Base-by-base conservation (phyloP, 148 eudicot genomes). In the Pouteria glomerata region DNA sequence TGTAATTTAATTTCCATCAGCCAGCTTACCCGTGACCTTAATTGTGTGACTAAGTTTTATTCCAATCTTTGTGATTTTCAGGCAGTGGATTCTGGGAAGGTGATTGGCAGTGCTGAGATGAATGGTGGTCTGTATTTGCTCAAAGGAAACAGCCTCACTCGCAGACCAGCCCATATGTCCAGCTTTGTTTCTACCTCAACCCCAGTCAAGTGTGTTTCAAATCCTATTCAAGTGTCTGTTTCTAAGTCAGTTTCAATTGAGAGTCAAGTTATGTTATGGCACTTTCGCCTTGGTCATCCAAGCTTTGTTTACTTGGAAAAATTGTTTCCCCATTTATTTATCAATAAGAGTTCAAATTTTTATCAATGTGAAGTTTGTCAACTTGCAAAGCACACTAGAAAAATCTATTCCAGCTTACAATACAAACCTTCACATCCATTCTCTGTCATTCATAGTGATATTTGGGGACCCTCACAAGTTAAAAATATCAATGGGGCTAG, bases 241-340 rank as follows among this genome's bases (percentile, higher is more conserved):
- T 39, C 44, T 39, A 31, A 23, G n/a, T n/a, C n/a, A n/a, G n/a
- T n/a, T n/a, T n/a, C n/a, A n/a, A n/a, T n/a, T n/a, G n/a, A n/a
- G n/a, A n/a, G n/a, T n/a, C n/a, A n/a, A 12, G 55, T 67, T 42
- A 67, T 67, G 71, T 51, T 67, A 30, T 67, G 58, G 71, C 57
- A 67, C 26, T 48, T 0, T 48, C 41, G 58, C 39, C 71, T 67
- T 27, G 58, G 71, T 14, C 71, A 67, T 67, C 58, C 71, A 30
- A 48, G 18, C 15, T 67, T 67, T n/a, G 3, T 6, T 1, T 67
- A 67, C 15, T 8, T 66, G 1, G 58, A 67, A 30, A 50, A 31
- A 8, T 51, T 67, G 57, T 67, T 48, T 50, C 58, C 58, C 7
- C 14, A n/a, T 29, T 67, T 51, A 3, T 48, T 67, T 6, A 67